A percentile compares a stretch with the other conserved stretches of the same genome.
Conservation (phyloP, 768 basidiomycete genomes). For the Russula earlei region DNA sequence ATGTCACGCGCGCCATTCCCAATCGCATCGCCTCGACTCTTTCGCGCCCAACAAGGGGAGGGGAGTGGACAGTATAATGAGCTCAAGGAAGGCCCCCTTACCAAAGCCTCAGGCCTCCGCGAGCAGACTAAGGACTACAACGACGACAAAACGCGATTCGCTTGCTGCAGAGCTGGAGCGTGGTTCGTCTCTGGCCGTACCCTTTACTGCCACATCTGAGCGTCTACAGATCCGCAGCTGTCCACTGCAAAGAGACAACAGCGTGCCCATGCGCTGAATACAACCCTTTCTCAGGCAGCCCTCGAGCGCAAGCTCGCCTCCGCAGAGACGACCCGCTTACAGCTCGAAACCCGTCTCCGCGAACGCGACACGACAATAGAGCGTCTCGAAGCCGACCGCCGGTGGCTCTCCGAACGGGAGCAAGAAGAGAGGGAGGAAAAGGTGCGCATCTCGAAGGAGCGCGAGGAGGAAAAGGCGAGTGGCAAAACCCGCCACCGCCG, state of each 20-base stretch:
- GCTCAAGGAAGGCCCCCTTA: not conserved
- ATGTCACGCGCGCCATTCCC: not conserved
- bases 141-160: constrained; percentile 50
- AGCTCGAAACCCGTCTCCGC: constrained; percentile 57
- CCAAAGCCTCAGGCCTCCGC: not conserved
- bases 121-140: constrained; percentile 22
- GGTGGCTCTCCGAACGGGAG: constrained; percentile 62
- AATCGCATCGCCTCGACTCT: no score
- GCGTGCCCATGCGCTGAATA: constrained; percentile 51
- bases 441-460: constrained; percentile 42
- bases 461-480: constrained; percentile 53
- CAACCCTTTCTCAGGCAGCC: constrained; percentile 49
- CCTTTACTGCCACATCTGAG: not conserved
- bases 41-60: not conserved
- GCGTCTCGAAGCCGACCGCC: constrained; percentile 57
- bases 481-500: not conserved
- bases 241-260: constrained; percentile 61
- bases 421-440: constrained; percentile 59
- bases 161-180: constrained; percentile 59
- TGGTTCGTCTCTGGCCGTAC: constrained; percentile 29
- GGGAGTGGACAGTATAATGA: not conserved
- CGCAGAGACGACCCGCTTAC: constrained; percentile 49
- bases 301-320: constrained; percentile 62
- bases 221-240: constrained; percentile 47
- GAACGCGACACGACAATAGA: constrained; percentile 57